These are phyloP conservation scores for Tolypocladium cylindrosporum DNA, from an alignment of 2,329 filamentous ascomycete species.

Conservation along the genomic window DNA sequence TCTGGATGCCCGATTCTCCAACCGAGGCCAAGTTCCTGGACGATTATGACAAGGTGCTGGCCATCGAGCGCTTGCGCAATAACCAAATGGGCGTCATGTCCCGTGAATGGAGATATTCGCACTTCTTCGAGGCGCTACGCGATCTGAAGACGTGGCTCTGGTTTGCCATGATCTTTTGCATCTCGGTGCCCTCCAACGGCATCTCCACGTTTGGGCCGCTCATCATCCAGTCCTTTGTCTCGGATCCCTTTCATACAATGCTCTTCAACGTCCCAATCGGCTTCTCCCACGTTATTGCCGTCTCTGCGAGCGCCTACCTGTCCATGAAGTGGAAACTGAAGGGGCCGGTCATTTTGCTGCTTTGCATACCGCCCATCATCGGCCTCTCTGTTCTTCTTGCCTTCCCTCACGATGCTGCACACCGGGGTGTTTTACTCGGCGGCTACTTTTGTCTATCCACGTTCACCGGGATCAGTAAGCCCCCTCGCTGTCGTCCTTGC, in stretches of 20 bases:
- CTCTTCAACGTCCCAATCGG: slow-evolving; percentile 53
- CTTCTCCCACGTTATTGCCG: slow-evolving; percentile 48
- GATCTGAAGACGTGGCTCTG: slow-evolving; percentile 54
- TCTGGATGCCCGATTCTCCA: slow-evolving; percentile 39
- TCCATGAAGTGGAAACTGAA: slow-evolving; percentile 47
- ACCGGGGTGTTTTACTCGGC: slow-evolving; percentile 39
- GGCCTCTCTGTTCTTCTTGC: slow-evolving; percentile 44
- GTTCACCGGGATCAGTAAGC: slow-evolving; percentile 35
- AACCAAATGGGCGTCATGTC: slow-evolving; percentile 46
- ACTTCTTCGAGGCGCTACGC: slow-evolving; percentile 40
- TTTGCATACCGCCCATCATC: slow-evolving; percentile 47
- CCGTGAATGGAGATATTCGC: slow-evolving; percentile 39
- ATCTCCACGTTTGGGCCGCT: slow-evolving; percentile 49
- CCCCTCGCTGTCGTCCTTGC: background rate
- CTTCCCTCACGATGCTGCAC: slow-evolving; percentile 31
- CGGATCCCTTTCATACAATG: slow-evolving; percentile 44
- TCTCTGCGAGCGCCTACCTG: slow-evolving; percentile 44
- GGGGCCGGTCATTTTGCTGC: slow-evolving; percentile 40
- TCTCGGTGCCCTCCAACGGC: slow-evolving; percentile 48
- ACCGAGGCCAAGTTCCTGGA: slow-evolving; percentile 40
- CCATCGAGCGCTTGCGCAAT: slow-evolving; percentile 41
- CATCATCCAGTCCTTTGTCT: slow-evolving; percentile 50
- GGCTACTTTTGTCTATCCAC: slow-evolving; percentile 51
- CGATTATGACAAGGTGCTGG: slow-evolving; percentile 40
- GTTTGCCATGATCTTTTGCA: slow-evolving; percentile 43